These are phyloP conservation scores for Ogataea pini DNA, from an alignment of 805 yeast species.

Conservation along the genomic window DNA sequence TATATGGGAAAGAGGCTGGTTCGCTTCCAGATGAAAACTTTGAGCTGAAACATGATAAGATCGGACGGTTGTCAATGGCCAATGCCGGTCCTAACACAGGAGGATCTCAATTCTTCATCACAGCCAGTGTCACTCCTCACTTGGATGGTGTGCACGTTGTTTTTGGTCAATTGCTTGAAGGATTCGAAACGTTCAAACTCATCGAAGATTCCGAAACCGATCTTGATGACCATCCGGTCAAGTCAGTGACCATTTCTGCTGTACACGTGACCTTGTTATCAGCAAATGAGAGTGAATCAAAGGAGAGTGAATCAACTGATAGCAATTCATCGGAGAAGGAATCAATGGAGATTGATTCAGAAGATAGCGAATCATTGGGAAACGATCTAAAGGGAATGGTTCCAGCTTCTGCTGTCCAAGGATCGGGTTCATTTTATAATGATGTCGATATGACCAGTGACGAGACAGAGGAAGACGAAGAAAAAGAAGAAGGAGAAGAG, in stretches of 20 bases:
- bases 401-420: background rate
- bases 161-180: slow-evolving; percentile 74
- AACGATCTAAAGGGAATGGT: background rate
- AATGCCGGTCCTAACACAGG: slow-evolving; percentile 55
- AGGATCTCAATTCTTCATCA: slow-evolving; percentile 72
- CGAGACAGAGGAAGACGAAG: slow-evolving; percentile 4
- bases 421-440: background rate
- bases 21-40: slow-evolving; percentile 74
- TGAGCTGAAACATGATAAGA: slow-evolving; percentile 45
- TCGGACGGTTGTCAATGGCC: slow-evolving; percentile 52
- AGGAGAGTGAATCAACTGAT: background rate
- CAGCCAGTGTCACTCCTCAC: slow-evolving; percentile 51
- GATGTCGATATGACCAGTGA: background rate
- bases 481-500: slow-evolving; percentile 1
- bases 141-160: slow-evolving; percentile 70
- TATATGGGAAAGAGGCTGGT: slow-evolving; percentile 59
- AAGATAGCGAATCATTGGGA: too few species aligned
- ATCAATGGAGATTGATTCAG: too few species aligned
- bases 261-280: slow-evolving; percentile 12
- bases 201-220: slow-evolving; percentile 59
- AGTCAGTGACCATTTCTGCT: slow-evolving; percentile 41
- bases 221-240: slow-evolving; percentile 41
- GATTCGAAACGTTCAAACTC: slow-evolving; percentile 59
- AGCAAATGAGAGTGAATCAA: background rate
- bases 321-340: too few species aligned